Conservation (phyloP, 2,329 filamentous ascomycete genomes). For the Sporothrix dimorphospora region DNA sequence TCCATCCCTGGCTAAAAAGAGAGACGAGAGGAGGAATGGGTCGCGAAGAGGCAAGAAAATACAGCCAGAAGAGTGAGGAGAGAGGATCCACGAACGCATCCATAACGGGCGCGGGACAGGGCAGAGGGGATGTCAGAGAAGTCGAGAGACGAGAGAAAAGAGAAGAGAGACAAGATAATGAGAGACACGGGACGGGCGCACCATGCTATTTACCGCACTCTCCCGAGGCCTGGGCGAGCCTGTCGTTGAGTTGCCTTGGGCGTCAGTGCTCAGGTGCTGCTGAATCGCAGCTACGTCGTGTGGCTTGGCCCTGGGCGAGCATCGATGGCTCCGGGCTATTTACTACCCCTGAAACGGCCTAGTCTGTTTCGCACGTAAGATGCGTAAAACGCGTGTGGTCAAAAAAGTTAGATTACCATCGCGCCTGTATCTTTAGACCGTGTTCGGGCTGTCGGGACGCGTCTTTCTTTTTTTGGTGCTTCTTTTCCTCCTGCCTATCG, state of each 20-base stretch:
- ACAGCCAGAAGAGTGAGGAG: not conserved
- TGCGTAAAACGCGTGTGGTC: constrained; percentile 10
- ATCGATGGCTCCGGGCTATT: not conserved
- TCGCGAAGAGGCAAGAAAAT: too few relatives aligned
- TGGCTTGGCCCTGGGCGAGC: not conserved
- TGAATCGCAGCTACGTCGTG: not conserved
- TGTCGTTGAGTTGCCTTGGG: not conserved
- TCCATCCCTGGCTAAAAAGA: constrained; percentile 13
- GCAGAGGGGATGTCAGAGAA: not conserved
- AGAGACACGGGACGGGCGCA: constrained; percentile 16
- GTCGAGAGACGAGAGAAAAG: not conserved
- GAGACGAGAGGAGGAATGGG: not conserved
- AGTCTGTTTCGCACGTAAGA: constrained; percentile 7
- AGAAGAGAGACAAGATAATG: not conserved
- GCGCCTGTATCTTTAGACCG: constrained; percentile 11
- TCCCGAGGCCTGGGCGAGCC: constrained; percentile 6
- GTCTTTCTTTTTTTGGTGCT: not conserved
- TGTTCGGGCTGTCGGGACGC: constrained; percentile 11
- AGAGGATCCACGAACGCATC: constrained; percentile 6
- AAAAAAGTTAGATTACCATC: constrained; percentile 1
- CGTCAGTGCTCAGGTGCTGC: not conserved
- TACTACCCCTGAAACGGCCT: constrained; percentile 19
- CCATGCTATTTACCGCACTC: constrained; percentile 12
- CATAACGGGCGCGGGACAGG: not conserved
- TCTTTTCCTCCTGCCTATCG: not conserved